Evolutionary conservation across 768 basidiomycete species (phyloP).

Genomic region (Termitomyces sp.): DNA sequence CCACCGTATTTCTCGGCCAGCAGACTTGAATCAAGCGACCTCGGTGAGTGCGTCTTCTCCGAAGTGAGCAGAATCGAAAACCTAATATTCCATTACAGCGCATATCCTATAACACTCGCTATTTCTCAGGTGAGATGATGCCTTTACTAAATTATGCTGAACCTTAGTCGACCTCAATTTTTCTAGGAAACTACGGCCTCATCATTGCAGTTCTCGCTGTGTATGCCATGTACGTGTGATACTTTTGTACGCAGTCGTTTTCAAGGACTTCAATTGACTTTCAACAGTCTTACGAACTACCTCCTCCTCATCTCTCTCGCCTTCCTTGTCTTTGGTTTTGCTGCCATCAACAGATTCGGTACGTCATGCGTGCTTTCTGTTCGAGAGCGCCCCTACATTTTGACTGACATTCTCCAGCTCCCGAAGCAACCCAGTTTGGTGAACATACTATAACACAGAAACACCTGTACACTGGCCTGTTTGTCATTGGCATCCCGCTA

Average conservation of each 20-base stretch:
- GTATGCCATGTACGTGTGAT: slow-evolving; percentile 65
- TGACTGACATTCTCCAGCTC: slow-evolving; percentile 36
- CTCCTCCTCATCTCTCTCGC: slow-evolving; percentile 74
- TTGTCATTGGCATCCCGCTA: slow-evolving; percentile 88
- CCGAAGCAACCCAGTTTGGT: slow-evolving; percentile 82
- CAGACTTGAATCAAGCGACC: slow-evolving; percentile 74
- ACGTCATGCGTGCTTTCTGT: slow-evolving; percentile 19
- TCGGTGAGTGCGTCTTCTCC: slow-evolving; percentile 41
- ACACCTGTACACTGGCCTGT: slow-evolving; percentile 80
- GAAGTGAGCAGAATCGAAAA: neutral
- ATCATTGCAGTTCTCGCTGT: slow-evolving; percentile 74
- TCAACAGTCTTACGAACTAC: slow-evolving; percentile 69
- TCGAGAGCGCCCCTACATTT: neutral
- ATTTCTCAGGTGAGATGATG: slow-evolving; percentile 60
- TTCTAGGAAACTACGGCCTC: slow-evolving; percentile 79
- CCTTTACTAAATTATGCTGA: neutral
- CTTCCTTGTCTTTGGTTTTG: slow-evolving; percentile 90
- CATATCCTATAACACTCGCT: slow-evolving; percentile 92
- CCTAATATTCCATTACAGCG: slow-evolving; percentile 39
- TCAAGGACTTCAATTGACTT: neutral
- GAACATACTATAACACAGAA: slow-evolving; percentile 84
- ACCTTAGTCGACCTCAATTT: slow-evolving; percentile 3
- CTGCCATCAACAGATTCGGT: slow-evolving; percentile 88
- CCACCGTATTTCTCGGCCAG: slow-evolving; percentile 78
- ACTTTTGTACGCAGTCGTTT: neutral